Percentiles rank a stretch among this genome's conserved stretches.
phyloP scores from a whole-genome alignment of 768 basidiomycete genomes.

The Dioszegia hungarica region DNA sequence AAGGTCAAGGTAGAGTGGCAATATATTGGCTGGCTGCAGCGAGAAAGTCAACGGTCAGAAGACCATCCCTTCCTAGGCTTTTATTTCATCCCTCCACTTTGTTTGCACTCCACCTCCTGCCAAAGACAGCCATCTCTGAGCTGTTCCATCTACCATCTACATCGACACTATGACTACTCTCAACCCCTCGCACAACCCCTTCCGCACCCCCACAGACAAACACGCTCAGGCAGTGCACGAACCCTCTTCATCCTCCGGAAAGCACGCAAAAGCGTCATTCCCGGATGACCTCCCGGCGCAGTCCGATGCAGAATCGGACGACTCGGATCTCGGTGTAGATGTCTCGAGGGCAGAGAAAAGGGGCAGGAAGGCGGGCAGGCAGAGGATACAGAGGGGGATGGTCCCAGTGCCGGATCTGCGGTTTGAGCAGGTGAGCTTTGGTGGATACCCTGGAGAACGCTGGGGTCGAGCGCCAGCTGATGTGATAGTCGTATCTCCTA shows the following conservation, averaged over 20 bases:
- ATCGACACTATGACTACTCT: slow-evolving; percentile 37
- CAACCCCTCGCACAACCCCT: slow-evolving; percentile 43
- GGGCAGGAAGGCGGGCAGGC: slow-evolving; percentile 22
- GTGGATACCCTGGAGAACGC: background rate
- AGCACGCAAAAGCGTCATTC: slow-evolving; percentile 13
- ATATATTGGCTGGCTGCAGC: too few species aligned
- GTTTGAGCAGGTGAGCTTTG: slow-evolving; percentile 43
- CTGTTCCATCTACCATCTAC: background rate
- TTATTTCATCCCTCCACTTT: background rate
- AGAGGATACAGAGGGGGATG: slow-evolving; percentile 30
- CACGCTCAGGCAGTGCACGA: slow-evolving; percentile 41
- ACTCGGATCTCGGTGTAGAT: slow-evolving; percentile 6
- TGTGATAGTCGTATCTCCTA: slow-evolving; percentile 43
- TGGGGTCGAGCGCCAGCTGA: background rate
- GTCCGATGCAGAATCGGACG: background rate
- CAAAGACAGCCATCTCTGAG: background rate
- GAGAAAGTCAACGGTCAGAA: too few species aligned
- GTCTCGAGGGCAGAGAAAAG: slow-evolving; percentile 5
- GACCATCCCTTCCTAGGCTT: too few species aligned
- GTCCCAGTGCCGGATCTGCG: slow-evolving; percentile 44
- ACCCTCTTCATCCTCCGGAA: slow-evolving; percentile 14
- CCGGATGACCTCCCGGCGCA: slow-evolving; percentile 14
- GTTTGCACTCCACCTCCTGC: background rate
- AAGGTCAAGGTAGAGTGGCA: background rate
- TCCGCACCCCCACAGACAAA: slow-evolving; percentile 12